Evolutionary conservation across 2,329 filamentous ascomycete species (phyloP).

Genomic region (Fusarium buxicola): DNA sequence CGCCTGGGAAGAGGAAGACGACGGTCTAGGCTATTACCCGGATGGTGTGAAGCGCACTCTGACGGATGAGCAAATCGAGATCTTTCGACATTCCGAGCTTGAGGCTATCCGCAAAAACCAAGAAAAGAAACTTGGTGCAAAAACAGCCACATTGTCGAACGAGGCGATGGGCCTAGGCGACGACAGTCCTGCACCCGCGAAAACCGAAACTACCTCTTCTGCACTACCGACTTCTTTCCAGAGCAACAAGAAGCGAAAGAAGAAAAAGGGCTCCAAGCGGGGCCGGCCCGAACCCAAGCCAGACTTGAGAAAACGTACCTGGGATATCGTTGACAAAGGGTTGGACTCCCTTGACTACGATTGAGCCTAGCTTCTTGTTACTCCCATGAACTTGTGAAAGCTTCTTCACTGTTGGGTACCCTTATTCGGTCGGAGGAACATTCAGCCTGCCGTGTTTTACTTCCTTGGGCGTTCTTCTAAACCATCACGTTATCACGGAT

Average conservation of each 20-base stretch:
- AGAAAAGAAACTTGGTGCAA: conserved; percentile 46
- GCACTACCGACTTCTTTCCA: conserved; percentile 23
- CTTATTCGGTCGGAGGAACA: neutral
- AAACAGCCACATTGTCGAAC: conserved; percentile 19
- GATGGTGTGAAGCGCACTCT: conserved; percentile 90
- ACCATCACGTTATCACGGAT: too few relatives aligned
- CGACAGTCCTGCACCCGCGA: conserved; percentile 4
- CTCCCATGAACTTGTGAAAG: neutral
- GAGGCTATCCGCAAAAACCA: conserved; percentile 73
- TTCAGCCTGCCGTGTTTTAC: too few relatives aligned
- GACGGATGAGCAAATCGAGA: conserved; percentile 89
- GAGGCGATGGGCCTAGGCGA: conserved; percentile 32
- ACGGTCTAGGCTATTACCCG: conserved; percentile 83
- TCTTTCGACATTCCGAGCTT: conserved; percentile 91
- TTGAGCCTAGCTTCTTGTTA: conserved; percentile 28
- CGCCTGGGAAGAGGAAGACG: conserved; percentile 67
- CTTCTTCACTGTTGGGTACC: neutral
- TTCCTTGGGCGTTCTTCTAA: too few relatives aligned
- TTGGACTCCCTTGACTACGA: conserved; percentile 72
- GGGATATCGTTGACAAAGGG: conserved; percentile 73
- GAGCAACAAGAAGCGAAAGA: conserved; percentile 47
- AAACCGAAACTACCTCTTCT: conserved; percentile 19
- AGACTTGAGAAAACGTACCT: conserved; percentile 73
- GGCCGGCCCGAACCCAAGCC: conserved; percentile 63
- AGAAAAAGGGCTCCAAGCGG: conserved; percentile 54